Evolutionary conservation across 352 stramenopile genomes (phyloP), one percentile per base, ranked within the genome.

Genomic region (Globisporangium apiculatum): DNA sequence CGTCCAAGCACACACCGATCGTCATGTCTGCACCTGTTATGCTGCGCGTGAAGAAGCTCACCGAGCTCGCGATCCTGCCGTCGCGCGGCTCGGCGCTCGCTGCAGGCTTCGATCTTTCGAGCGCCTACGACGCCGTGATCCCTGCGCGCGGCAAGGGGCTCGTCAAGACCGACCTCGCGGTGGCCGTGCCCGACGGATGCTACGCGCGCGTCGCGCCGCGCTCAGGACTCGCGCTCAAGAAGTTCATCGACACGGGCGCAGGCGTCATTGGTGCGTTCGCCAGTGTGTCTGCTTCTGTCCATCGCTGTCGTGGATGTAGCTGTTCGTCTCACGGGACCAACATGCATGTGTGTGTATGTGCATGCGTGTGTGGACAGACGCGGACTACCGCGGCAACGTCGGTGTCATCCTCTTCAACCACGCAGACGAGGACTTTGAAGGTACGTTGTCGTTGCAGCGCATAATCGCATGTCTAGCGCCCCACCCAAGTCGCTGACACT

Each of bases 351-450:
- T 48, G 45, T 36, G 7, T 49, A 15, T 43, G 5, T n/a, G 10
- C 40, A 15, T 55, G 7, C 7, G 7, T 54, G 17, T 43, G 15
- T 9, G 47, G 5, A 17, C 59, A 83, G 84, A 99, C 71, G 95
- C 94, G 18, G 97, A 99, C 66, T 99, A 99, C 73, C 92, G 97
- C 36, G 97, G 97, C 56, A 95, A 96, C 61, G 95, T 99, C 18
- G 97, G 97, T 51, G 97, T 99, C 37, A 91, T 99, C n/a, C 67
- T 99, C 10, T 99, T 99, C 79, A 99, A 99, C 76, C 96, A 99
- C 73, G 83, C 89, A 7, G 65, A 83, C 17, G 80, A 95, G 55
- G 92, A 98, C 62, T 99, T 99, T 70, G 67, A 88, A 60, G 61
- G 70, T 84, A 42, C 31, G 45, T 48, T 5, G 4, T 56, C 38